A percentile compares a stretch with the other conserved stretches of the same genome.
Evolutionary conservation across 2,329 filamentous ascomycete species (phyloP).

Genomic region (Fusarium odoratissimum): DNA sequence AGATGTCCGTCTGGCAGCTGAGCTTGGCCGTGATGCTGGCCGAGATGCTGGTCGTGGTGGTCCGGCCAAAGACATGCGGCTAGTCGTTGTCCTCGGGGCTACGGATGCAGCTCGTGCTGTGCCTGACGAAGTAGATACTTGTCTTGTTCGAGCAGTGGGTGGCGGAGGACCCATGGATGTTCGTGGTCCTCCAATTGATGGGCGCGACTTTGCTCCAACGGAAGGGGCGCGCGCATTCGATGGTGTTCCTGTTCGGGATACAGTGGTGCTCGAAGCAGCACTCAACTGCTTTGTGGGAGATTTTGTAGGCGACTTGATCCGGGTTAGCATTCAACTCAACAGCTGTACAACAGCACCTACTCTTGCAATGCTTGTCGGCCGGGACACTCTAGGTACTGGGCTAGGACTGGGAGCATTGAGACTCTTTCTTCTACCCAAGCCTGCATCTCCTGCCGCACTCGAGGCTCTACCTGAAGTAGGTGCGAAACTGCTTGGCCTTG

Average conservation of each 20-base stretch:
- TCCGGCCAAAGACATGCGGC: slow-evolving; percentile 54
- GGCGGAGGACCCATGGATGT: slow-evolving; percentile 75
- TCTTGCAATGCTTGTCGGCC: slow-evolving; percentile 67
- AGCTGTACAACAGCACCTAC: slow-evolving; percentile 53
- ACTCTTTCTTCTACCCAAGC: slow-evolving; percentile 72
- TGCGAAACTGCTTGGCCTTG: slow-evolving; percentile 64
- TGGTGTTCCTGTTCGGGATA: slow-evolving; percentile 74
- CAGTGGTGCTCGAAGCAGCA: slow-evolving; percentile 66
- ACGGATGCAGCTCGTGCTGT: slow-evolving; percentile 49
- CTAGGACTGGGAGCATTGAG: slow-evolving; percentile 79
- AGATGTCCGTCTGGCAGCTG: slow-evolving; percentile 57
- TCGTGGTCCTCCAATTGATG: slow-evolving; percentile 65
- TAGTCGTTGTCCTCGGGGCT: slow-evolving; percentile 54
- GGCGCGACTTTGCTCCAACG: slow-evolving; percentile 62
- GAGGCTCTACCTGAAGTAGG: slow-evolving; percentile 54
- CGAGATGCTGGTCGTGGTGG: slow-evolving; percentile 51
- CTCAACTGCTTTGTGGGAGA: slow-evolving; percentile 81
- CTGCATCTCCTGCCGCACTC: slow-evolving; percentile 62
- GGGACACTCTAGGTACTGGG: slow-evolving; percentile 68
- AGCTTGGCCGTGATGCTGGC: slow-evolving; percentile 51
- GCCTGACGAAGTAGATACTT: slow-evolving; percentile 58
- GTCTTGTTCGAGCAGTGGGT: slow-evolving; percentile 58
- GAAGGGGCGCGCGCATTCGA: slow-evolving; percentile 63
- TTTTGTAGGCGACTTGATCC: slow-evolving; percentile 75
- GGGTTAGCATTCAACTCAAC: slow-evolving; percentile 30